phyloP scores from a whole-genome alignment of 306 rosid species.

The Pterocarpus santalinus region DNA sequence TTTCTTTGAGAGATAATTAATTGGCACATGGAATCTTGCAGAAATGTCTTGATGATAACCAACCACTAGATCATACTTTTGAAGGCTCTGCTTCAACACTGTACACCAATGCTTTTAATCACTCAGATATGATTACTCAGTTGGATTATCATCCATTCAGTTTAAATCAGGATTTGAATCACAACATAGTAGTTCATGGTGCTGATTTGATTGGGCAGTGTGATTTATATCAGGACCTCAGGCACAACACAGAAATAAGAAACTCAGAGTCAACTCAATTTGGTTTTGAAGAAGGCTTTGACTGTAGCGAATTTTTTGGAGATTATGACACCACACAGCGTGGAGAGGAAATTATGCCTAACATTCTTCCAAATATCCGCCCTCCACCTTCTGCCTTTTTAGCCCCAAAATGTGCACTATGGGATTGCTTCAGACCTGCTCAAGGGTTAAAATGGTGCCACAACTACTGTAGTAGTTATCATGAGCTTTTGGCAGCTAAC shows the following conservation, averaged over 20 bases:
- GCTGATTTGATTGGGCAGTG: conserved; percentile 46
- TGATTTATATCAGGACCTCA: conserved; percentile 43
- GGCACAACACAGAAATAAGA: conserved; percentile 36
- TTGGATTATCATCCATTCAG: conserved; percentile 61
- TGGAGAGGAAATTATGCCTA: conserved; percentile 64
- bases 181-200: conserved; percentile 47
- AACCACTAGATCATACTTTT: conserved; percentile 58
- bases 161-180: conserved; percentile 47
- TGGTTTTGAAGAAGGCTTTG: conserved; percentile 51
- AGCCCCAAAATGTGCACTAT: conserved; percentile 91
- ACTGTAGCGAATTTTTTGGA: conserved; percentile 44
- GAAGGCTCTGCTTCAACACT: conserved; percentile 66
- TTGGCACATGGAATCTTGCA: conserved; percentile 54
- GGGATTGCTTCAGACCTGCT: conserved; percentile 98
- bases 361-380: conserved; percentile 75
- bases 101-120: conserved; percentile 55
- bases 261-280: conserved; percentile 54
- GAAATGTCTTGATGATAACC: conserved; percentile 65
- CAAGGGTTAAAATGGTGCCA: conserved; percentile 77
- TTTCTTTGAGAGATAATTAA: conserved; percentile 29
- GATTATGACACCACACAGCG: conserved; percentile 39
- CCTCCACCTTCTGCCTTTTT: conserved; percentile 94
- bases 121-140: conserved; percentile 58
- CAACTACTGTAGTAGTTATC: conserved; percentile 83
- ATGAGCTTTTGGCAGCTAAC: conserved; percentile 73